Conservation (phyloP, 495 filamentous ascomycete species). For the Copromyces sp. region DNA sequence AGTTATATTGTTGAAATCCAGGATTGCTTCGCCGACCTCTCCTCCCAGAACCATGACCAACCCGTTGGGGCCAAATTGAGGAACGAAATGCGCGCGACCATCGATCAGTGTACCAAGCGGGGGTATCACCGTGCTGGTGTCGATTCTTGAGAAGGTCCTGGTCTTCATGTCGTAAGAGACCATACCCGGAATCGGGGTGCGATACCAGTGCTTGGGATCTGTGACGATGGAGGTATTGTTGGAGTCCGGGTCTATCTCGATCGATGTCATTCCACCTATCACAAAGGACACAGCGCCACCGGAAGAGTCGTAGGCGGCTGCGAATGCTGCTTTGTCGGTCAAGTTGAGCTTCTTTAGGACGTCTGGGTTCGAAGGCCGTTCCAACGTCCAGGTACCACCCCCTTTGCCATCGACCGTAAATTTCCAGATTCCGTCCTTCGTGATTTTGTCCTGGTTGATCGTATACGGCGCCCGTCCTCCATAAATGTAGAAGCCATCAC, state of each 20-base stretch:
- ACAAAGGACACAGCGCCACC: background rate
- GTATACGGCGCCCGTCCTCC: background rate
- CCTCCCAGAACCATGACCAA: conserved; percentile 27
- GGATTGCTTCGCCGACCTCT: background rate
- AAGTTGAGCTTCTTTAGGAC: background rate
- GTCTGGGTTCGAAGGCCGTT: background rate
- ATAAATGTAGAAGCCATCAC: background rate
- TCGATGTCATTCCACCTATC: conserved; percentile 11
- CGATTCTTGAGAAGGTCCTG: conserved; percentile 4
- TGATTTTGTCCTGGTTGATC: background rate
- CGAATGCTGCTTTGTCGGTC: background rate
- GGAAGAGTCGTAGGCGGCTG: background rate
- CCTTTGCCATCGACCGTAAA: background rate
- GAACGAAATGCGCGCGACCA: conserved; percentile 22
- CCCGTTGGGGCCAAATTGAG: conserved; percentile 18
- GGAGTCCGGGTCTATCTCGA: background rate
- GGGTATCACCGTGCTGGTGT: background rate
- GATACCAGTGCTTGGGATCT: background rate
- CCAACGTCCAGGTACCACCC: background rate
- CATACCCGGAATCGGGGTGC: conserved; percentile 10
- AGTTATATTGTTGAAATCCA: conserved; percentile 16
- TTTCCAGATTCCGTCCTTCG: background rate
- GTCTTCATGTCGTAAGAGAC: conserved; percentile 13
- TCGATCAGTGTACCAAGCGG: background rate
- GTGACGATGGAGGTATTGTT: background rate